These are phyloP conservation scores for Draba incana DNA, from an alignment of 345 rosid species.

Conservation along the genomic window DNA sequence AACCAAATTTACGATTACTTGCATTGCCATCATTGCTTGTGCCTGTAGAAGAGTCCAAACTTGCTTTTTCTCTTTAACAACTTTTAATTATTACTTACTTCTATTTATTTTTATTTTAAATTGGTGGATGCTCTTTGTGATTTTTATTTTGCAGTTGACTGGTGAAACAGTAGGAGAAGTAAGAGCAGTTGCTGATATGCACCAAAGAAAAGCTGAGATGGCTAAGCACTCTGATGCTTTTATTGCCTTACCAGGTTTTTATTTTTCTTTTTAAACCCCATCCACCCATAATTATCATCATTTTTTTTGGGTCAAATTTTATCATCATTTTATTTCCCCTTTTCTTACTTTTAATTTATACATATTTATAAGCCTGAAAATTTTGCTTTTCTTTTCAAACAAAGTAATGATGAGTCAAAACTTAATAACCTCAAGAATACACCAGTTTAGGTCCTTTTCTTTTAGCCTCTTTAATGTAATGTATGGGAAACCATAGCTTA, in stretches of 20 bases:
- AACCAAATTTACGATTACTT: conserved; percentile 36
- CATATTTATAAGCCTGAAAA: not conserved
- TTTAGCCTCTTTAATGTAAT: not conserved
- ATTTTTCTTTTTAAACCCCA: conserved; percentile 44
- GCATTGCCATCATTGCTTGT: conserved; percentile 44
- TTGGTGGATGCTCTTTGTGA: conserved; percentile 25
- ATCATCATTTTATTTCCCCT: conserved; percentile 24
- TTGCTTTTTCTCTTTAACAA: conserved; percentile 42
- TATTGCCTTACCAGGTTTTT: conserved; percentile 98
- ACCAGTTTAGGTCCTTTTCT: conserved; percentile 15
- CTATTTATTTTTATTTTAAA: conserved; percentile 4
- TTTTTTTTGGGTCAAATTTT: no score
- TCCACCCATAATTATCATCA: conserved; percentile 37
- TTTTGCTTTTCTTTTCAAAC: conserved; percentile 34
- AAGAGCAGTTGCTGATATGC: conserved; percentile 99
- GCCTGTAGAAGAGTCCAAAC: conserved; percentile 50
- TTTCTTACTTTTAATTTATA: not conserved
- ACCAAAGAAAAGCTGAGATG: conserved; percentile 99
- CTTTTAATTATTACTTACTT: conserved; percentile 41
- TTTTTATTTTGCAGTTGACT: conserved; percentile 74
- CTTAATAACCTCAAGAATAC: conserved; percentile 20
- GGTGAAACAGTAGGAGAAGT: conserved; percentile 99
- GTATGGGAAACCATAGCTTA: conserved; percentile 13
- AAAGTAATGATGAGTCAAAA: conserved; percentile 42
- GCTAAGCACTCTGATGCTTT: conserved; percentile 99